Evolutionary conservation across 495 filamentous ascomycete species (phyloP).

Genomic region (Aspergillus avenaceus): DNA sequence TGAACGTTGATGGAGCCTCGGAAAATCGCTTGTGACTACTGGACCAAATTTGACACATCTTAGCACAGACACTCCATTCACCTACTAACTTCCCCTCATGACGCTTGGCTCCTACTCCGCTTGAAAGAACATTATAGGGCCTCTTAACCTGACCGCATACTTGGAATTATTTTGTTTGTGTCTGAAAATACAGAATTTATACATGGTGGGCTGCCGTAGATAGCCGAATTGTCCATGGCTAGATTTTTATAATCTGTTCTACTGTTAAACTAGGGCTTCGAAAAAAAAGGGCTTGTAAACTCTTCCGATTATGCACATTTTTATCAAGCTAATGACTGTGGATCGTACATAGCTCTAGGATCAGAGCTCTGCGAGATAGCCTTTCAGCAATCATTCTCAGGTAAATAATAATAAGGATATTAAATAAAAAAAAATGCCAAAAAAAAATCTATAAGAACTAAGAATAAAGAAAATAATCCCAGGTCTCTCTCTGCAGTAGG

Average conservation of each 20-base stretch:
- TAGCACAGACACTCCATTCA: constrained; percentile 14
- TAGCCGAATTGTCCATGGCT: too few relatives aligned
- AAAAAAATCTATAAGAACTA: too few relatives aligned
- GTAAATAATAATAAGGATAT: too few relatives aligned
- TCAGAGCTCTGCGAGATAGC: constrained; percentile 3
- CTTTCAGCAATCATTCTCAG: background rate
- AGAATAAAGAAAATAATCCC: constrained; percentile 1
- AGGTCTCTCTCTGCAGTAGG: constrained; percentile 2
- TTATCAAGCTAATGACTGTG: background rate
- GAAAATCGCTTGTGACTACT: constrained; percentile 3
- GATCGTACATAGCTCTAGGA: background rate
- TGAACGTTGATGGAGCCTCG: background rate
- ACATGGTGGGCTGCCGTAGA: too few relatives aligned
- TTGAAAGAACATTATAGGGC: background rate
- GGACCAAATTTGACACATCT: constrained; percentile 7
- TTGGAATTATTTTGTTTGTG: background rate
- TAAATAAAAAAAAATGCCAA: too few relatives aligned
- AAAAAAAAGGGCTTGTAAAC: too few relatives aligned
- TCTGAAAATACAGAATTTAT: background rate
- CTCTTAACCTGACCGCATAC: background rate
- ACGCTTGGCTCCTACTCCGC: constrained; percentile 8
- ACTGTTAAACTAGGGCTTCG: too few relatives aligned
- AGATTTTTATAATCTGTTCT: too few relatives aligned
- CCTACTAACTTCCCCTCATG: constrained; percentile 7
- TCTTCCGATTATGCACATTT: too few relatives aligned